These are phyloP conservation scores for Cymbopogon citratus DNA, from an alignment of 176 grass and related monocot genomes.

Conservation along the genomic window DNA sequence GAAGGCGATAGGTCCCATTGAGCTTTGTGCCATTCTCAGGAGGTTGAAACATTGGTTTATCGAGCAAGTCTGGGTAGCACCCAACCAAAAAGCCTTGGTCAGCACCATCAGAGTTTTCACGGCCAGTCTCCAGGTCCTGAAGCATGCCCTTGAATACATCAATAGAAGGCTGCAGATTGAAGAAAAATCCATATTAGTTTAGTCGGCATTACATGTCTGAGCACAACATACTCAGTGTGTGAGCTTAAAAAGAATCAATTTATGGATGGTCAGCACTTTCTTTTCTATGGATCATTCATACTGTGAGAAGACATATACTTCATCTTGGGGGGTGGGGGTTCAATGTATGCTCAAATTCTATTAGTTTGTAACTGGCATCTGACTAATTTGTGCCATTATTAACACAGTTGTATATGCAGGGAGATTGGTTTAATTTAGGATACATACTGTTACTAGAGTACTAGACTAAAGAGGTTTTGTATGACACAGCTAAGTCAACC, in stretches of 20 bases:
- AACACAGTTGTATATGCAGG: background rate
- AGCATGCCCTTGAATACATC: conserved; percentile 90
- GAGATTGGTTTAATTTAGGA: background rate
- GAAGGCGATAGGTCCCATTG: conserved; percentile 83
- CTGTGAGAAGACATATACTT: too few relatives aligned
- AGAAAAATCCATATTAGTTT: background rate
- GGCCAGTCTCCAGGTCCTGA: conserved; percentile 68
- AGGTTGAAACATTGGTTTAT: conserved; percentile 82
- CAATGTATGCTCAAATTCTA: background rate
- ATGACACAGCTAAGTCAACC: background rate
- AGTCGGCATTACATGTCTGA: background rate
- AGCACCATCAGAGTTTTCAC: conserved; percentile 76
- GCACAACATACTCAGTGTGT: background rate
- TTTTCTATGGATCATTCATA: background rate
- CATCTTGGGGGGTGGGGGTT: background rate
- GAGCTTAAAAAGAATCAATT: background rate
- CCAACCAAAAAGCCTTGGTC: conserved; percentile 89
- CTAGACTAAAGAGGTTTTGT: background rate
- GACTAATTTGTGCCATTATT: background rate
- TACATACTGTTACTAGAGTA: background rate
- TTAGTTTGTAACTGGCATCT: background rate
- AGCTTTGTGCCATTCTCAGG: conserved; percentile 79
- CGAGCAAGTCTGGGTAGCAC: conserved; percentile 87
- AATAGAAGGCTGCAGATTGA: conserved; percentile 71
- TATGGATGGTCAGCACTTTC: background rate